These are phyloP conservation scores for Globisporangium echinulatum DNA, from an alignment of 352 stramenopile genomes.

Conservation along the genomic window DNA sequence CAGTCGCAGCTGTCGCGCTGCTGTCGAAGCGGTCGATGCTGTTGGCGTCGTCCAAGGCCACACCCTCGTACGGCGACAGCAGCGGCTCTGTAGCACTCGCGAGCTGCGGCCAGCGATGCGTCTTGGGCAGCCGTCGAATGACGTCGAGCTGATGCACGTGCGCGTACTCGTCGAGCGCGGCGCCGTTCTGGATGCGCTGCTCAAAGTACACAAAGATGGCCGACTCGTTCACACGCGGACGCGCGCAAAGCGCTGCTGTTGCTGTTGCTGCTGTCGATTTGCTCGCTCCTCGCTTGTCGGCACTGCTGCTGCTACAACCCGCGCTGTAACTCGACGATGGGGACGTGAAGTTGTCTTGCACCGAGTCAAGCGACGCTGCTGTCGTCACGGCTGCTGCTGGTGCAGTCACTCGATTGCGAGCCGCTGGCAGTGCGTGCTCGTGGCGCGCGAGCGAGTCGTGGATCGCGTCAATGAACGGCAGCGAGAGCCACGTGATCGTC, in stretches of 20 bases:
- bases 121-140: conserved; percentile 25
- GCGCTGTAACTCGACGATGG: neutral
- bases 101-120: neutral
- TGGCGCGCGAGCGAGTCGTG: conserved; percentile 28
- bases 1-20: neutral
- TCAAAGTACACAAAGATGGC: conserved; percentile 40
- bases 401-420: neutral
- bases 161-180: conserved; percentile 33
- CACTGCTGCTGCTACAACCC: neutral
- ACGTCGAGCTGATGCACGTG: conserved; percentile 45
- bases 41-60: conserved; percentile 16
- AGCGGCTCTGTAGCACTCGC: conserved; percentile 1
- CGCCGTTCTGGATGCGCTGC: conserved; percentile 21
- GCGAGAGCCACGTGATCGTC: conserved; percentile 53
- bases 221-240: conserved; percentile 23
- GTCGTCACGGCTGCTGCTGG: neutral
- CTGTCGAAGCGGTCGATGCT: neutral
- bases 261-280: neutral
- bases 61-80: conserved; percentile 31
- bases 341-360: too few species aligned
- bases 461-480: conserved; percentile 30
- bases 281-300: neutral
- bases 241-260: neutral
- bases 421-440: conserved; percentile 27
- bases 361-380: neutral